Conservation (phyloP, 768 basidiomycete genomes). For the Gymnopilus junonius region DNA sequence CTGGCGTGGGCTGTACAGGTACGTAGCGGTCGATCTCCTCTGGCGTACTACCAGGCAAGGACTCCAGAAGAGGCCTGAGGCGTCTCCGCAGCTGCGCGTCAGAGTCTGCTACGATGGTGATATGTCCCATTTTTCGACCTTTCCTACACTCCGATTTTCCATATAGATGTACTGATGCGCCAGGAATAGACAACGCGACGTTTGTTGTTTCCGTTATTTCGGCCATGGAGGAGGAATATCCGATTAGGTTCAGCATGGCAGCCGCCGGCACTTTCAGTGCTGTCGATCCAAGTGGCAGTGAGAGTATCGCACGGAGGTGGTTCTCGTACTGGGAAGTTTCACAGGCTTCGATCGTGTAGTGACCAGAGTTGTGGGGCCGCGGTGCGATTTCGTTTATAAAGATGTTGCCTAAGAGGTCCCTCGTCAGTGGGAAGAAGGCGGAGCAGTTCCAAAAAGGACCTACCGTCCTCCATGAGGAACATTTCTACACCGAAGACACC, state of each 20-base stretch:
- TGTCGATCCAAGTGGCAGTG: conserved; percentile 88
- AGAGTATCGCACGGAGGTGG: conserved; percentile 93
- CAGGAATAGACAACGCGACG: conserved; percentile 70
- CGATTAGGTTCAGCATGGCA: conserved; percentile 95
- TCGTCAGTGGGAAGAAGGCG: conserved; percentile 1
- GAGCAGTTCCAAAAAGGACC: conserved; percentile 20
- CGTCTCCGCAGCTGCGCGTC: conserved; percentile 74
- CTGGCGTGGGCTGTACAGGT: conserved; percentile 45
- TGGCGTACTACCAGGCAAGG: conserved; percentile 51
- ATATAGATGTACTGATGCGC: conserved; percentile 87
- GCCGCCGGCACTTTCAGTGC: conserved; percentile 84
- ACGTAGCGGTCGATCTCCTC: conserved; percentile 59
- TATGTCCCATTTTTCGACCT: conserved; percentile 97
- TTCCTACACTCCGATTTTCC: conserved; percentile 91
- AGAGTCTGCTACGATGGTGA: conserved; percentile 83
- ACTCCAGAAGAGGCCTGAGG: conserved; percentile 75
- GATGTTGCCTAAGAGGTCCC: conserved; percentile 57
- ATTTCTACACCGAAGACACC: conserved; percentile 98
- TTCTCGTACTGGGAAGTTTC: conserved; percentile 97
- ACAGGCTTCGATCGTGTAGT: conserved; percentile 98
- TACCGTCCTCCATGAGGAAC: conserved; percentile 91
- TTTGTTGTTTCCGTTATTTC: conserved; percentile 59
- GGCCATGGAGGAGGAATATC: conserved; percentile 68
- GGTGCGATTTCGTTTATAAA: conserved; percentile 98
- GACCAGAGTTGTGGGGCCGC: conserved; percentile 97